These are phyloP conservation scores for Cryptococcus sp. DNA, from an alignment of 1,284 basidiomycete species.

Conservation along the genomic window DNA sequence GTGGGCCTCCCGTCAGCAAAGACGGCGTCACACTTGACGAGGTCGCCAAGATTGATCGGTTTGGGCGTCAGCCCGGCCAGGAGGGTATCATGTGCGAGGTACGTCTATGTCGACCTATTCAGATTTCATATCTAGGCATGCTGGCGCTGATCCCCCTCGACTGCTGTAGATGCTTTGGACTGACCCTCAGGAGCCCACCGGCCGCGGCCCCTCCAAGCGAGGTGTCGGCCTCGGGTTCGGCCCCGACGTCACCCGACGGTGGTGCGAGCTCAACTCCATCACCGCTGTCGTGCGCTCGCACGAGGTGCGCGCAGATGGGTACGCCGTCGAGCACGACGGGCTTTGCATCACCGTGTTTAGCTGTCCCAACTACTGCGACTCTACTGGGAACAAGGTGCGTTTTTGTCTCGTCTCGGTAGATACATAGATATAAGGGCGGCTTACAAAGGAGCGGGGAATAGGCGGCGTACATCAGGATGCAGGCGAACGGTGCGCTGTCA, in stretches of 20 bases:
- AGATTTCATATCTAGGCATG: no score
- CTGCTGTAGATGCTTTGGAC: constrained; percentile 73
- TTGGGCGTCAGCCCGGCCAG: constrained; percentile 87
- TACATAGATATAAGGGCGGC: background rate
- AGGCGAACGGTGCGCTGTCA: constrained; percentile 67
- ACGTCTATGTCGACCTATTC: no score
- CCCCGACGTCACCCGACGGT: constrained; percentile 81
- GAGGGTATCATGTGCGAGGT: constrained; percentile 87
- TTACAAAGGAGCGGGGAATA: constrained; percentile 6
- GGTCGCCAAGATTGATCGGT: constrained; percentile 78
- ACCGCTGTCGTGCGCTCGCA: constrained; percentile 92
- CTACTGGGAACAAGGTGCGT: constrained; percentile 51
- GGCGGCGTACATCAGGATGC: constrained; percentile 66
- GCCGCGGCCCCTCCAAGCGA: constrained; percentile 95
- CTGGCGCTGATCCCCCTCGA: background rate
- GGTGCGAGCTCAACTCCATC: constrained; percentile 84
- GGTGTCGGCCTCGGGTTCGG: constrained; percentile 96
- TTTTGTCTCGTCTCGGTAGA: background rate
- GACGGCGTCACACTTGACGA: constrained; percentile 92
- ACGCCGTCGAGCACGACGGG: constrained; percentile 58
- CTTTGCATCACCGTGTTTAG: constrained; percentile 51
- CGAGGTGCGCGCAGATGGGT: constrained; percentile 82
- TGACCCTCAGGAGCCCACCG: constrained; percentile 84
- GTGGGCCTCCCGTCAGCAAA: constrained; percentile 84
- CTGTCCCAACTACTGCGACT: constrained; percentile 51